Conservation (phyloP, 2,329 filamentous ascomycete species). For the Talaromyces islandicus region DNA sequence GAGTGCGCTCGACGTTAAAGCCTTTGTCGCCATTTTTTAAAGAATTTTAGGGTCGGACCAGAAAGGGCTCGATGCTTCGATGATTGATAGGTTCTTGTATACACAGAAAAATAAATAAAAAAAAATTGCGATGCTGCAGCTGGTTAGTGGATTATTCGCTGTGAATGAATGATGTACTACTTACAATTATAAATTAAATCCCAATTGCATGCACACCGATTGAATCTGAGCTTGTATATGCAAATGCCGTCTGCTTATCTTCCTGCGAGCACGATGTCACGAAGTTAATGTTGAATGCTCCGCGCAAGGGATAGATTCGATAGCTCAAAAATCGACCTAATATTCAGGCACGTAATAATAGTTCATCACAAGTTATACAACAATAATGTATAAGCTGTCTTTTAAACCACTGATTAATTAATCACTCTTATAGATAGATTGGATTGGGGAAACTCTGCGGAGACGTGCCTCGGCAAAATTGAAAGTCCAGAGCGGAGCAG, state of each 20-base stretch:
- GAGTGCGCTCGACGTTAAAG: neutral
- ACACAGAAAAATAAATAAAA: neutral
- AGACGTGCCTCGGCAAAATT: neutral
- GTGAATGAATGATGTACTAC: neutral
- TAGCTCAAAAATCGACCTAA: neutral
- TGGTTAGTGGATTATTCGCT: neutral
- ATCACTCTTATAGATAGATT: neutral
- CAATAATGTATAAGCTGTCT: neutral
- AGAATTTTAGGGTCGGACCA: neutral
- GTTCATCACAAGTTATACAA: neutral
- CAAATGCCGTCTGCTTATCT: neutral
- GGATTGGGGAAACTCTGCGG: neutral
- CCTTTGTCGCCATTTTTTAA: neutral
- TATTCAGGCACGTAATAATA: neutral
- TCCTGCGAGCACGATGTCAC: neutral
- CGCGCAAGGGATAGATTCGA: neutral
- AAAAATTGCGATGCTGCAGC: neutral
- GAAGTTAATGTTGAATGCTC: neutral
- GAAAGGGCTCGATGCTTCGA: too few relatives aligned
- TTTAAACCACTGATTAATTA: neutral
- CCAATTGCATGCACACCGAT: neutral
- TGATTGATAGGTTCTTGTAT: too few relatives aligned
- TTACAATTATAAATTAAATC: neutral
- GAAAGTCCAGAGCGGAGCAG: neutral
- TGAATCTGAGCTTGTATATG: neutral